These are phyloP conservation scores for Aspergillus funiculosus DNA, from an alignment of 495 filamentous ascomycete genomes.

Conservation along the genomic window DNA sequence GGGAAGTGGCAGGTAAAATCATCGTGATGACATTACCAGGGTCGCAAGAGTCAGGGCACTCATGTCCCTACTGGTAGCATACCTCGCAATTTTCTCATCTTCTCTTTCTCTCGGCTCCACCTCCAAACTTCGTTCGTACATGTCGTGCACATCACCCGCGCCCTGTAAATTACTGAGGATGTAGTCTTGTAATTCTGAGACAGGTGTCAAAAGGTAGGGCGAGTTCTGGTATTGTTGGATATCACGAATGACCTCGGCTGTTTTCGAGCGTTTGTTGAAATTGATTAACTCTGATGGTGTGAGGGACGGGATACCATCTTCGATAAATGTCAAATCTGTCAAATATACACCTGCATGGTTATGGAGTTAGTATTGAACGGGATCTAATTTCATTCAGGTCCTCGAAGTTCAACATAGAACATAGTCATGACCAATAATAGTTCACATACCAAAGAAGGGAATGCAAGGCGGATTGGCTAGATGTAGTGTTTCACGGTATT, in stretches of 20 bases:
- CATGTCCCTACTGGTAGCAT: constrained; percentile 40
- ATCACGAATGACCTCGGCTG: constrained; percentile 93
- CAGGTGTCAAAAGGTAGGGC: constrained; percentile 81
- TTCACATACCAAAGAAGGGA: constrained; percentile 87
- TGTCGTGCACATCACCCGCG: constrained; percentile 93
- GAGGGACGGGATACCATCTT: constrained; percentile 93
- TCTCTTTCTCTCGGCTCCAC: constrained; percentile 94
- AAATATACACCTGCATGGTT: constrained; percentile 86
- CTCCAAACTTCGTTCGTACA: constrained; percentile 92
- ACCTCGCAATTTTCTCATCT: constrained; percentile 90
- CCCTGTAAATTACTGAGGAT: constrained; percentile 91
- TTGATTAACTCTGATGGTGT: constrained; percentile 96
- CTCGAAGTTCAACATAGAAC: too few relatives aligned
- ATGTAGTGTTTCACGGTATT: constrained; percentile 90
- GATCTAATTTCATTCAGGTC: constrained; percentile 13
- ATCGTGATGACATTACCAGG: constrained; percentile 33
- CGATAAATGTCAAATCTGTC: constrained; percentile 97
- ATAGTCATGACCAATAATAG: too few relatives aligned
- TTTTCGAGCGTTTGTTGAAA: constrained; percentile 96
- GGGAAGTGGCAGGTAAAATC: constrained; percentile 18
- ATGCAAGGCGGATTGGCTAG: constrained; percentile 93
- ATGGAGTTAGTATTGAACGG: too few relatives aligned
- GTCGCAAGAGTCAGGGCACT: constrained; percentile 34
- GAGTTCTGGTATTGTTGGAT: constrained; percentile 98
- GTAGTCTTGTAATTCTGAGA: constrained; percentile 92